Conservation (phyloP, 768 basidiomycete genomes). For the Holtermanniella nyarrowii region DNA sequence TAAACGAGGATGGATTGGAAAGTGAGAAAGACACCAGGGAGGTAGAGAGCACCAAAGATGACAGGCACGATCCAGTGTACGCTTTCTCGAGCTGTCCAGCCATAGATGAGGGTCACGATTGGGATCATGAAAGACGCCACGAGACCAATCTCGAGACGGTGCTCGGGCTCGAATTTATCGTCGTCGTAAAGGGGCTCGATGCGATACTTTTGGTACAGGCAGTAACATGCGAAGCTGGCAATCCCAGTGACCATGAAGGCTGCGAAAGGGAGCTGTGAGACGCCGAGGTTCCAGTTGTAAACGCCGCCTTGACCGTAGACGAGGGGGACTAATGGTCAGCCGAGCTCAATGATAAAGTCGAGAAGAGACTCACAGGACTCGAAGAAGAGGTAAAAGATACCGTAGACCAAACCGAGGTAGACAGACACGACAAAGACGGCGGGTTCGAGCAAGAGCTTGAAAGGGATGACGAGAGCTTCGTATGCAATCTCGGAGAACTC, state of each 20-base stretch:
- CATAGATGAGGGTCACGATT: slow-evolving; percentile 8
- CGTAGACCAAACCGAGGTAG: slow-evolving; percentile 22
- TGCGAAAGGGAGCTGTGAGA: slow-evolving; percentile 2
- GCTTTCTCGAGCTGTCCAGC: slow-evolving; percentile 4
- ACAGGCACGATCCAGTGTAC: slow-evolving; percentile 17
- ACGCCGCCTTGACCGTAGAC: slow-evolving; percentile 12
- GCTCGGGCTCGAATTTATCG: slow-evolving; percentile 5
- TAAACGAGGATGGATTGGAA: slow-evolving; percentile 13
- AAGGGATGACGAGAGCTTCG: slow-evolving; percentile 12
- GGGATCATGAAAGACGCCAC: slow-evolving; percentile 5
- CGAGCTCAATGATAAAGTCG: too few relatives aligned
- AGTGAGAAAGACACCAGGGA: slow-evolving; percentile 7
- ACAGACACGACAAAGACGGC: slow-evolving; percentile 16
- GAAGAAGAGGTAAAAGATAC: slow-evolving; percentile 21
- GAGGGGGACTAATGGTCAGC: slow-evolving; percentile 16
- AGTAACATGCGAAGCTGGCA: slow-evolving; percentile 8
- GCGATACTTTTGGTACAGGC: slow-evolving; percentile 4
- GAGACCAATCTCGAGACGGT: slow-evolving; percentile 5
- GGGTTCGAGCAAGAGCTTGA: slow-evolving; percentile 20
- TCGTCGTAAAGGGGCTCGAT: slow-evolving; percentile 3
- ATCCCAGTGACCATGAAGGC: slow-evolving; percentile 9
- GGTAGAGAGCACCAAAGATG: slow-evolving; percentile 5
- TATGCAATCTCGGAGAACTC: slow-evolving; percentile 4
- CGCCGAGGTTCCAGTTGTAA: slow-evolving; percentile 18
- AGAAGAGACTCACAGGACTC: slow-evolving; percentile 12